These are phyloP conservation scores for Schizothecium vesticola DNA, from an alignment of 495 filamentous ascomycete genomes.

Conservation along the genomic window DNA sequence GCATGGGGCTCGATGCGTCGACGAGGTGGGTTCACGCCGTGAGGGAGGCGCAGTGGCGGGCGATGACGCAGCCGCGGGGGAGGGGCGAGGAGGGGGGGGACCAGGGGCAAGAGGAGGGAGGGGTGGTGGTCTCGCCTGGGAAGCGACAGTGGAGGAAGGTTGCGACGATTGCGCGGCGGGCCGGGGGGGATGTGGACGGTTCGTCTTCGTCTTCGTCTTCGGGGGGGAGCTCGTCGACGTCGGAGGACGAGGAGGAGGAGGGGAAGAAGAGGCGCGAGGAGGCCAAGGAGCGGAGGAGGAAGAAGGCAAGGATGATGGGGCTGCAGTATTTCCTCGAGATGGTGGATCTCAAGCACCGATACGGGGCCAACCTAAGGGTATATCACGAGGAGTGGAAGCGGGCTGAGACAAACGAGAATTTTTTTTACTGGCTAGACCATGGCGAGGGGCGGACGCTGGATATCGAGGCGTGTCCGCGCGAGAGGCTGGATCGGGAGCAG, in stretches of 20 bases:
- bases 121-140: slow-evolving; percentile 33
- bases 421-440: slow-evolving; percentile 94
- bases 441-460: slow-evolving; percentile 62
- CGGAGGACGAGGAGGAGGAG: slow-evolving; percentile 31
- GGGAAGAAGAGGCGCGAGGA: slow-evolving; percentile 38
- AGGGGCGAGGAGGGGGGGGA: slow-evolving; percentile 15
- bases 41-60: slow-evolving; percentile 57
- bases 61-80: slow-evolving; percentile 45
- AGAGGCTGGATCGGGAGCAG: slow-evolving; percentile 60
- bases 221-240: slow-evolving; percentile 17
- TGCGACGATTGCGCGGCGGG: slow-evolving; percentile 63
- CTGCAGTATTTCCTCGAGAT: slow-evolving; percentile 90
- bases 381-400: slow-evolving; percentile 85
- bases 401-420: slow-evolving; percentile 72
- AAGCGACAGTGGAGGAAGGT: slow-evolving; percentile 70
- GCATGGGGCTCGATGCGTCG: slow-evolving; percentile 58
- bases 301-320: slow-evolving; percentile 73
- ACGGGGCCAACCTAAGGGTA: slow-evolving; percentile 74
- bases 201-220: slow-evolving; percentile 11
- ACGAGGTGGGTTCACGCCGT: slow-evolving; percentile 66
- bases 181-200: slow-evolving; percentile 55
- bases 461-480: slow-evolving; percentile 55
- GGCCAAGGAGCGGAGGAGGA: slow-evolving; percentile 41
- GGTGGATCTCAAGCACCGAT: slow-evolving; percentile 85
- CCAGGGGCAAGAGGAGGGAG: background rate